These are phyloP conservation scores for Leccinum subtestaceum DNA, from an alignment of 768 basidiomycete species.

Conservation along the genomic window DNA sequence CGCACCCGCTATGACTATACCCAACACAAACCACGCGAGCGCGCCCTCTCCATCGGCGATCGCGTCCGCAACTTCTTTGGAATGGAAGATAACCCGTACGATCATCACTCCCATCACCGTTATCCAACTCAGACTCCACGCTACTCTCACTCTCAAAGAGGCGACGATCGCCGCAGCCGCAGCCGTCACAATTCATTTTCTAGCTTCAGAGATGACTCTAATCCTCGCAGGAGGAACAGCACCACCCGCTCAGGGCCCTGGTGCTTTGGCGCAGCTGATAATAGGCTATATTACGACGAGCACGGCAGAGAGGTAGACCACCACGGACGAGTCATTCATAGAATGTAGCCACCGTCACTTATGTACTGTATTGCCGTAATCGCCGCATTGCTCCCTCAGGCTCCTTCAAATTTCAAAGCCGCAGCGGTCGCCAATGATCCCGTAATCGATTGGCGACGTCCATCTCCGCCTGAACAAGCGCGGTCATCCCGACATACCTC, in stretches of 20 bases:
- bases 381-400: not conserved
- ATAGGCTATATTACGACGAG: conserved; percentile 19
- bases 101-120: conserved; percentile 8
- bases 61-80: conserved; percentile 41
- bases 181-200: conserved; percentile 28
- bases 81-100: not conserved
- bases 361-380: not conserved
- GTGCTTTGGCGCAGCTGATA: conserved; percentile 21
- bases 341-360: conserved; percentile 16
- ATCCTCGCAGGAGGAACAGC: conserved; percentile 19
- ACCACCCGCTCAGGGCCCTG: conserved; percentile 20
- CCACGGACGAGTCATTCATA: conserved; percentile 24
- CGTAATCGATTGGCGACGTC: conserved; percentile 58
- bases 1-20: conserved; percentile 9
- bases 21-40: conserved; percentile 13
- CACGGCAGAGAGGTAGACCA: conserved; percentile 30
- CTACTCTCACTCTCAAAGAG: not conserved
- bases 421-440: conserved; percentile 67
- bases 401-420: conserved; percentile 34
- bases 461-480: conserved; percentile 48
- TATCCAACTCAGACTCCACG: conserved; percentile 8
- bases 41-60: conserved; percentile 31
- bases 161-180: conserved; percentile 20
- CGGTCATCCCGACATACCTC: conserved; percentile 15
- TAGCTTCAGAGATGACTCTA: conserved; percentile 18